phyloP scores from a whole-genome alignment of 495 filamentous ascomycete species.

The Hypomontagnella submonticulosa region DNA sequence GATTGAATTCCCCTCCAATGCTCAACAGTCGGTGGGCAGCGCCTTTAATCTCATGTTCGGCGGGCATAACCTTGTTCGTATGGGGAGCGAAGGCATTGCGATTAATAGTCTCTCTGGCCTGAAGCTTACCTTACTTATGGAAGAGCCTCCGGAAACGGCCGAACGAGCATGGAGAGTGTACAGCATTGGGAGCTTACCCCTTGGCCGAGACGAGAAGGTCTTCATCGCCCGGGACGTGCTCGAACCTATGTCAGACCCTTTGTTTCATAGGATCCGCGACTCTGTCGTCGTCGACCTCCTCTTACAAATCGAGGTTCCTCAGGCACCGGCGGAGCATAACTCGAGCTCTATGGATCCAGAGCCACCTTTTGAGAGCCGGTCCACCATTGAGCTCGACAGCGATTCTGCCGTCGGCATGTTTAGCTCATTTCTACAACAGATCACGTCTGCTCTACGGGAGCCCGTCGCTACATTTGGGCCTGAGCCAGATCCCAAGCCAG shows the following conservation, averaged over 20 bases:
- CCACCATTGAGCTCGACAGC: conserved; percentile 53
- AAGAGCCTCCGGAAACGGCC: conserved; percentile 57
- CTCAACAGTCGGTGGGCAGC: conserved; percentile 64
- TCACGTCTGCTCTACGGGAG: conserved; percentile 66
- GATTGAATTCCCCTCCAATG: conserved; percentile 80
- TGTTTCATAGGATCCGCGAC: conserved; percentile 84
- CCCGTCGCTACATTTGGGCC: conserved; percentile 50
- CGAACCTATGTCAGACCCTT: conserved; percentile 79
- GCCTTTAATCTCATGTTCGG: conserved; percentile 67
- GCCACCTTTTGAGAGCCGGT: conserved; percentile 15
- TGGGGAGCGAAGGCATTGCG: conserved; percentile 73
- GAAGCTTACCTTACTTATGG: conserved; percentile 81
- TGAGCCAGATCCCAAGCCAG: conserved; percentile 46
- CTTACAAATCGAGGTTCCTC: conserved; percentile 41
- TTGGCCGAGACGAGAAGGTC: conserved; percentile 91
- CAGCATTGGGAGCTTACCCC: conserved; percentile 78
- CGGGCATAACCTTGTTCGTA: conserved; percentile 58
- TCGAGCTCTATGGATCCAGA: conserved; percentile 40
- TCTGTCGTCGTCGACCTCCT: conserved; percentile 74
- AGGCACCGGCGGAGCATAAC: conserved; percentile 32
- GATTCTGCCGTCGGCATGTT: conserved; percentile 57
- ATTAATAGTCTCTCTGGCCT: conserved; percentile 83
- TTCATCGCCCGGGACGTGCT: conserved; percentile 82
- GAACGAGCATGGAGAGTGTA: conserved; percentile 71
- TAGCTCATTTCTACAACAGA: conserved; percentile 67